phyloP scores from a whole-genome alignment of 768 basidiomycete genomes.

The Heimioporus sp. region DNA sequence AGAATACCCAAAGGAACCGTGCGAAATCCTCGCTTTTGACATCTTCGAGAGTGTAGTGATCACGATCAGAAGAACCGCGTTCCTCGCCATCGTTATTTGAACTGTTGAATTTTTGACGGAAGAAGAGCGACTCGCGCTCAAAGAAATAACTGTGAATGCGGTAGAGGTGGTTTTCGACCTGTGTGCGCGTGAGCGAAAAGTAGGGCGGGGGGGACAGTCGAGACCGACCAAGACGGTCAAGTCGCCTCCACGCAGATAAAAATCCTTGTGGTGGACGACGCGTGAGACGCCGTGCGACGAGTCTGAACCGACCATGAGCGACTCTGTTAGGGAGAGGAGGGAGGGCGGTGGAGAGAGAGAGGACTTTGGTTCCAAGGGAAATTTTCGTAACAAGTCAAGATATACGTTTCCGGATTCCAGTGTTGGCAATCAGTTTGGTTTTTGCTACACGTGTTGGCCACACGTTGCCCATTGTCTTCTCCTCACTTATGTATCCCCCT shows the following conservation, averaged over 20 bases:
- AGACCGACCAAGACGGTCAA: slow-evolving; percentile 51
- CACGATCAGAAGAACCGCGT: slow-evolving; percentile 38
- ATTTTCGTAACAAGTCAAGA: slow-evolving; percentile 37
- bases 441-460: slow-evolving; percentile 35
- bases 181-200: slow-evolving; percentile 14
- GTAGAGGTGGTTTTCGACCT: slow-evolving; percentile 60
- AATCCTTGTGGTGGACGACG: slow-evolving; percentile 39
- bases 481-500: slow-evolving; percentile 18
- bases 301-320: slow-evolving; percentile 26
- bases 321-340: slow-evolving; percentile 21
- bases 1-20: slow-evolving; percentile 60
- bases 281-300: slow-evolving; percentile 27
- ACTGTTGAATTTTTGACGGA: slow-evolving; percentile 35
- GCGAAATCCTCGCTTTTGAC: slow-evolving; percentile 48
- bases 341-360: slow-evolving; percentile 29
- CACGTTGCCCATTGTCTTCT: slow-evolving; percentile 27
- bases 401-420: slow-evolving; percentile 33
- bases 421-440: slow-evolving; percentile 17
- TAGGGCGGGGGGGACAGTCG: neutral
- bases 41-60: slow-evolving; percentile 45
- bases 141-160: slow-evolving; percentile 63
- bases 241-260: slow-evolving; percentile 60
- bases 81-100: slow-evolving; percentile 32
- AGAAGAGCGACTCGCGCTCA: slow-evolving; percentile 53
- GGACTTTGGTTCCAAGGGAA: slow-evolving; percentile 31